phyloP scores from a whole-genome alignment of 352 stramenopile species.

The Pythium phragmitis region DNA sequence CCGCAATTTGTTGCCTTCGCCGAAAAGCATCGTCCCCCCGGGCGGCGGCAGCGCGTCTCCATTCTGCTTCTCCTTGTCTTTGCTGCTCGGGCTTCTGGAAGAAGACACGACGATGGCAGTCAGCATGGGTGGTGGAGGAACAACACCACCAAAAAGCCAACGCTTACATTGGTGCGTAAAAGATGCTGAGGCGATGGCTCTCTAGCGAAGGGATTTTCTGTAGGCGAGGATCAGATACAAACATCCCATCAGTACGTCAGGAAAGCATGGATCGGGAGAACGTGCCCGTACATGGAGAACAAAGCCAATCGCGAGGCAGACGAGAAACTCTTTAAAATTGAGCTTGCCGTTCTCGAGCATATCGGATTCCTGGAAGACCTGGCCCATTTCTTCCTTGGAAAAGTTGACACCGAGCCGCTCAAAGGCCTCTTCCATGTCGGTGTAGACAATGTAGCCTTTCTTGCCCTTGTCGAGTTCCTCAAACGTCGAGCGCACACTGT shows the following conservation, averaged over 20 bases:
- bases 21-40: conserved; percentile 51
- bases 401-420: conserved; percentile 77
- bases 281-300: conserved; percentile 68
- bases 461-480: conserved; percentile 54
- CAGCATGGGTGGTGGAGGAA: neutral
- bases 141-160: neutral
- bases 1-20: conserved; percentile 81
- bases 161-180: conserved; percentile 72
- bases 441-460: conserved; percentile 78
- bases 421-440: conserved; percentile 68
- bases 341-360: conserved; percentile 79
- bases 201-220: conserved; percentile 81
- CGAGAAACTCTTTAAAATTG: conserved; percentile 88
- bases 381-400: conserved; percentile 63
- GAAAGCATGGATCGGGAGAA: neutral
- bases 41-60: neutral
- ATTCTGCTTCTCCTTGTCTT: conserved; percentile 8
- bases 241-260: neutral
- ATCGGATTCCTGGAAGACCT: conserved; percentile 83
- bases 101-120: neutral
- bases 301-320: conserved; percentile 85
- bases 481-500: conserved; percentile 78
- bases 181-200: conserved; percentile 70
- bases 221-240: neutral
- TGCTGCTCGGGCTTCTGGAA: conserved; percentile 23